phyloP scores from a whole-genome alignment of 2,329 filamentous ascomycete species.

The Mycosphaerella arachidis region DNA sequence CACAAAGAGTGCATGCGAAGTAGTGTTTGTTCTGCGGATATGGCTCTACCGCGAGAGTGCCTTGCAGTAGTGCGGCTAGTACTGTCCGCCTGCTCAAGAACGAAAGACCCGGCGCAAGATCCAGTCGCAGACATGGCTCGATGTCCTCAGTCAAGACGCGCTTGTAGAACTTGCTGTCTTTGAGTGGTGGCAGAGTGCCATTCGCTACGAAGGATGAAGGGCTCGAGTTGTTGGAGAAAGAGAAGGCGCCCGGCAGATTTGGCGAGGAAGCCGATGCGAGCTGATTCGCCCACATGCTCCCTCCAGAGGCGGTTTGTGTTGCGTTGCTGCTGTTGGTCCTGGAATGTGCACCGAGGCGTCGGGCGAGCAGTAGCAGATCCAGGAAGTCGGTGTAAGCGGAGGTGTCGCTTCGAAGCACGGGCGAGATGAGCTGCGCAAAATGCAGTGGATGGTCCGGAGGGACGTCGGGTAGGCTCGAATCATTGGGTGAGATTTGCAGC shows the following conservation, averaged over 20 bases:
- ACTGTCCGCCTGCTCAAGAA: constrained; percentile 89
- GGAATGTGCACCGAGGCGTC: constrained; percentile 50
- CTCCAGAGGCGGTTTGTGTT: constrained; percentile 45
- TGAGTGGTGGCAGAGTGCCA: constrained; percentile 57
- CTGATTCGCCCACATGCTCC: constrained; percentile 42
- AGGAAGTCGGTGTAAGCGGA: constrained; percentile 80
- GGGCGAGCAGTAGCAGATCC: constrained; percentile 64
- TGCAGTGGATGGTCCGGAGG: constrained; percentile 61
- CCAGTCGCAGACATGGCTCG: constrained; percentile 85
- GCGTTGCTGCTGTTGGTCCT: constrained; percentile 54
- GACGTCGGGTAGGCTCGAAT: constrained; percentile 49
- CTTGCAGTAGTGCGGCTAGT: constrained; percentile 75
- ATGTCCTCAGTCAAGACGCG: constrained; percentile 83
- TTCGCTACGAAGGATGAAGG: constrained; percentile 28
- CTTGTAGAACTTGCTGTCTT: constrained; percentile 93
- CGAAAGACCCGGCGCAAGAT: constrained; percentile 82
- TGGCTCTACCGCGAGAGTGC: constrained; percentile 83
- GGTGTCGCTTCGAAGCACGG: constrained; percentile 77
- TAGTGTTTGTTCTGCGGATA: constrained; percentile 55
- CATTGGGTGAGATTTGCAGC: constrained; percentile 49
- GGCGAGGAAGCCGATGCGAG: constrained; percentile 30
- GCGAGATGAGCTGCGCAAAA: constrained; percentile 77
- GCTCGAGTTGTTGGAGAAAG: constrained; percentile 31
- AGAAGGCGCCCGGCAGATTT: constrained; percentile 41
- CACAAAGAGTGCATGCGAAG: constrained; percentile 80